A percentile compares a stretch with the other conserved stretches of the same genome.
Conservation (phyloP, 805 yeast genomes). For the Starmerella stigmatis region DNA sequence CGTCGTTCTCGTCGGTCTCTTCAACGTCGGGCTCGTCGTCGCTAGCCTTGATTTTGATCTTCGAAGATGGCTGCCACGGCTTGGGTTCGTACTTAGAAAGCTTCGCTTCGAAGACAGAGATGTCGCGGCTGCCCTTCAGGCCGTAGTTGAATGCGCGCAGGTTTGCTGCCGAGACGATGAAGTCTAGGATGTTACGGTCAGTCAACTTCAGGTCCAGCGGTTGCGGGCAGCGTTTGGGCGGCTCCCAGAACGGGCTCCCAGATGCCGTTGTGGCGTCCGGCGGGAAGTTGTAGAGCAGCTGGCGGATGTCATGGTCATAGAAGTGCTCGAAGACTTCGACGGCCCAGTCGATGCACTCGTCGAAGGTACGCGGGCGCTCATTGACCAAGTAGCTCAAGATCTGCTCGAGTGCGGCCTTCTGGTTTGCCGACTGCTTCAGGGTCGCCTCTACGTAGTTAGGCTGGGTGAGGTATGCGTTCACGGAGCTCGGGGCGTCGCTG, state of each 20-base stretch:
- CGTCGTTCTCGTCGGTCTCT: constrained; percentile 20
- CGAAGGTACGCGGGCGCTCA: constrained; percentile 78
- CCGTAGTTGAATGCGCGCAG: constrained; percentile 86
- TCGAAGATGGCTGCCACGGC: constrained; percentile 65
- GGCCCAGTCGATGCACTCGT: constrained; percentile 94
- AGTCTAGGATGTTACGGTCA: constrained; percentile 68
- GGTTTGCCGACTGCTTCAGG: constrained; percentile 85
- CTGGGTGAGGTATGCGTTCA: constrained; percentile 78
- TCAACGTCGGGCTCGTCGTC: constrained; percentile 79
- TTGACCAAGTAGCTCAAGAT: constrained; percentile 57
- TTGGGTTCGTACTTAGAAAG: constrained; percentile 42
- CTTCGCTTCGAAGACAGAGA: constrained; percentile 40
- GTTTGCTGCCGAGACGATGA: constrained; percentile 81
- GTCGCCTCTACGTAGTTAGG: constrained; percentile 87
- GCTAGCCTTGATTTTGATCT: constrained; percentile 70
- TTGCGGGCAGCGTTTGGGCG: constrained; percentile 91
- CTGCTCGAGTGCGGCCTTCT: constrained; percentile 74
- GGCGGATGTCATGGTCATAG: constrained; percentile 76
- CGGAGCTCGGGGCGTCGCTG: constrained; percentile 84
- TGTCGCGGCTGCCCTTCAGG: constrained; percentile 57
- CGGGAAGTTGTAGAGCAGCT: constrained; percentile 89
- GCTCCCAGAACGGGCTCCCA: constrained; percentile 96
- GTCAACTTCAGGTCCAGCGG: constrained; percentile 70
- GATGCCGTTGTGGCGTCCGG: constrained; percentile 78
- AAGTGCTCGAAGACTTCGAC: constrained; percentile 77